Conservation (phyloP, 495 filamentous ascomycete genomes). For the Coniosporium apollinis region DNA sequence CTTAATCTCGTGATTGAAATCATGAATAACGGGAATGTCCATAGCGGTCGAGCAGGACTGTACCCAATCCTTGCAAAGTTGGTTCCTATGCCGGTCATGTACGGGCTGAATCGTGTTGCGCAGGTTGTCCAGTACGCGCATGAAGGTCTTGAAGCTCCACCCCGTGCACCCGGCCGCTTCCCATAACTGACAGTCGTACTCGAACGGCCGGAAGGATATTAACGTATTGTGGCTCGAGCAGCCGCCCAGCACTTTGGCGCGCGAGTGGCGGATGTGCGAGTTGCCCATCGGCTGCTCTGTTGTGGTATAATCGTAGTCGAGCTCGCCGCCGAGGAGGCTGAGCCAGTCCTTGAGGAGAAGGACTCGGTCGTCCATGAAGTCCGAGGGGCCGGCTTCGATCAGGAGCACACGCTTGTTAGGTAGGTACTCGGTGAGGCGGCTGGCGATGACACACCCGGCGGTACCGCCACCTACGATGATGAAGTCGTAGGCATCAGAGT, state of each 20-base stretch:
- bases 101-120: constrained; percentile 69
- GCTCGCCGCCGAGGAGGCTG: constrained; percentile 56
- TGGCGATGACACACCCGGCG: constrained; percentile 72
- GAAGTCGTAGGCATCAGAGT: constrained; percentile 62
- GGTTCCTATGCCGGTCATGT: constrained; percentile 58
- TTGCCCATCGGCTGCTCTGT: constrained; percentile 65
- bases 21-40: constrained; percentile 55
- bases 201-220: constrained; percentile 70
- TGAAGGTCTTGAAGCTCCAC: constrained; percentile 68
- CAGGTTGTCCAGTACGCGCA: constrained; percentile 53
- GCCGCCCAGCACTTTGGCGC: constrained; percentile 71
- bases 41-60: constrained; percentile 53
- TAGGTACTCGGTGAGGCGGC: constrained; percentile 35
- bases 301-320: constrained; percentile 78
- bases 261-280: constrained; percentile 67
- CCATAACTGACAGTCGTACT: constrained; percentile 63
- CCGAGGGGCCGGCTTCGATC: constrained; percentile 28
- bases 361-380: constrained; percentile 51
- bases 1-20: constrained; percentile 67
- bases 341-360: constrained; percentile 70
- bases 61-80: constrained; percentile 73
- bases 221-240: constrained; percentile 80
- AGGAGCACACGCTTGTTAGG: constrained; percentile 24
- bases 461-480: constrained; percentile 78
- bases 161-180: constrained; percentile 52